Evolutionary conservation across 2,329 filamentous ascomycete species (phyloP).

Genomic region (Tricladium varicosporioides): DNA sequence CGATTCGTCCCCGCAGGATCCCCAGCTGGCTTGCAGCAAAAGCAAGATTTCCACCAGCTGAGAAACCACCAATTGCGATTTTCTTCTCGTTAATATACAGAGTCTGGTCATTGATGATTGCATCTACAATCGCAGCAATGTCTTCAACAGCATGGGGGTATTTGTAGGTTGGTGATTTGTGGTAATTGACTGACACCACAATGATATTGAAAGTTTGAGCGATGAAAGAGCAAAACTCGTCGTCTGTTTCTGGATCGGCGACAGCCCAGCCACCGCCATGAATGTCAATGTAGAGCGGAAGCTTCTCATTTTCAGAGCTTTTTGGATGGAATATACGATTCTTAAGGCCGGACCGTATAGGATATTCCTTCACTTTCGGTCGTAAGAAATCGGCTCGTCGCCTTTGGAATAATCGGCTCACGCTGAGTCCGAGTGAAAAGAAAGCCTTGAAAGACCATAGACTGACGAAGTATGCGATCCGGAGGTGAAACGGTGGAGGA

Average conservation of each 20-base stretch:
- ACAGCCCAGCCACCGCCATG: constrained; percentile 51
- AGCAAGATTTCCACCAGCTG: constrained; percentile 48
- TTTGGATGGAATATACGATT: constrained; percentile 41
- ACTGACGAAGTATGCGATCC: too few species aligned
- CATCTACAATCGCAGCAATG: constrained; percentile 41
- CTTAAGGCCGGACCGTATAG: too few species aligned
- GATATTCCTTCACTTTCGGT: too few species aligned
- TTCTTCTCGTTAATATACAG: constrained; percentile 43
- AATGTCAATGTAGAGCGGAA: constrained; percentile 45
- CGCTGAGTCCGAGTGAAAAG: too few species aligned
- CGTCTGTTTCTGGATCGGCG: constrained; percentile 42
- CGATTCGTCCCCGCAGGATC: constrained; percentile 28
- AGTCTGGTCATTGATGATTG: constrained; percentile 40
- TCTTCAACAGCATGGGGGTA: constrained; percentile 47
- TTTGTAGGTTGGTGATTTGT: constrained; percentile 43
- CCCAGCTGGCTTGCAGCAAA: constrained; percentile 41
- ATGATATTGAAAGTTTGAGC: constrained; percentile 39
- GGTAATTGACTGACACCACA: constrained; percentile 48
- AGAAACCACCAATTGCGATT: constrained; percentile 47
- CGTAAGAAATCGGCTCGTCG: too few species aligned
- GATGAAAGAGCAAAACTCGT: constrained; percentile 44
- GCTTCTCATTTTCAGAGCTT: constrained; percentile 5
- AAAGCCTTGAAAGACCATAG: too few species aligned
- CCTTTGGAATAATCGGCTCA: too few species aligned
- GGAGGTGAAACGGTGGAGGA: too few species aligned